Base-by-base conservation (phyloP, 2,329 filamentous ascomycete species). In the Macrophomina tecta region DNA sequence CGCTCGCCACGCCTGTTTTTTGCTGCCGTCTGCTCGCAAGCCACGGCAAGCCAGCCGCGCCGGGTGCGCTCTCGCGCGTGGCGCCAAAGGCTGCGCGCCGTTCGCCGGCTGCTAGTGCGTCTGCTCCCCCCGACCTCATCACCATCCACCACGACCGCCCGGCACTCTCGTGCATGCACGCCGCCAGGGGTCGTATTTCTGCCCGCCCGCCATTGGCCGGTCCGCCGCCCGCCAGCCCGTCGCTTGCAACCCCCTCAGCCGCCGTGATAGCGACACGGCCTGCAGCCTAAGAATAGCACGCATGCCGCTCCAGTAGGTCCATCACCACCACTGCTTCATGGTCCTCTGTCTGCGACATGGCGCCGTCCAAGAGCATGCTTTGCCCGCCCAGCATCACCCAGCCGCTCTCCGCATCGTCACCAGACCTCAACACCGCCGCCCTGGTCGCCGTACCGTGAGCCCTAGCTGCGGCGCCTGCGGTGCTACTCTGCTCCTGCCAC, bases 171-270 rank as follows among this genome's bases (percentile, higher is more conserved):
- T 18, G 52, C 52, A 55, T 55, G 7, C 34, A 38, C 14, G 32
- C n/a, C 30, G n/a, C 30, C 58, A 62, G 42, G 58, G 58, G 42
- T 62, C 40, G n/a, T 40, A 28, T 55, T n/a, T 30, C 14, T 12
- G 28, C 2, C 28, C 16, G 40, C 30, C 36, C n/a, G 40, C 42
- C 42, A 61, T 48, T 61, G 56, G 56, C 40, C 40, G 2, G 38
- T 28, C 23, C 23, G 23, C 23, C 23, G 56, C 40, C 56, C 42
- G 42, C 58, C 45, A 49, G 42, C 42, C 16, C 58, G 46, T 62
- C 58, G 58, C 58, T 62, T 62, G 45, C 58, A 62, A 49, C 58
- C 58, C 58, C 58, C 38, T 48, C 42, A 61, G 56, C 56, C 53
- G 53, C 53, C 16, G 14, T 62, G 58, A 62, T 62, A 62, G 49